A percentile compares a stretch with the other conserved stretches of the same genome.
Conservation (phyloP, 495 filamentous ascomycete genomes). For the Xylaria nigripes region DNA sequence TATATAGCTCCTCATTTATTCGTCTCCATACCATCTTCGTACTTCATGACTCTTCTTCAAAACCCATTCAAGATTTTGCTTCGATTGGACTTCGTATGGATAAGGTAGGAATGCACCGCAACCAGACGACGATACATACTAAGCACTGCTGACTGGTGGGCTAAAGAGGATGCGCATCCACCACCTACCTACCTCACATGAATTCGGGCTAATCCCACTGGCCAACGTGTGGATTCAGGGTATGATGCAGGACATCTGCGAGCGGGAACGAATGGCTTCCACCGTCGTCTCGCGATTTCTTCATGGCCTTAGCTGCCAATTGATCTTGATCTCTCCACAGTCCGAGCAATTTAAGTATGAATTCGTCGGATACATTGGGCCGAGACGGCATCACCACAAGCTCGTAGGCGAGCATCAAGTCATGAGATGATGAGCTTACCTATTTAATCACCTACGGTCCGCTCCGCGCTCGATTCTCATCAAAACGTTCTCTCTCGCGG, state of each 20-base stretch:
- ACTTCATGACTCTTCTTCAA: too few relatives aligned
- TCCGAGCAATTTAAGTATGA: background rate
- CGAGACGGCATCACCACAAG: background rate
- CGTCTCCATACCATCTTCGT: too few relatives aligned
- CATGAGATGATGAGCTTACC: background rate
- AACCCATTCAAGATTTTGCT: too few relatives aligned
- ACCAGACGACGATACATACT: background rate
- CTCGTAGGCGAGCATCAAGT: background rate
- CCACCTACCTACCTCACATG: conserved; percentile 2
- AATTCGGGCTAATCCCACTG: conserved; percentile 15
- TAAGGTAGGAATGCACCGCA: background rate
- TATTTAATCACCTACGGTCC: conserved; percentile 5
- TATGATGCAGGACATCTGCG: conserved; percentile 16
- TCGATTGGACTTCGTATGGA: too few relatives aligned
- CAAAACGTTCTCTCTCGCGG: conserved; percentile 6
- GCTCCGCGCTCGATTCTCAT: conserved; percentile 5
- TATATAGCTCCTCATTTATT: too few relatives aligned
- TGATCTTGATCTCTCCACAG: conserved; percentile 2
- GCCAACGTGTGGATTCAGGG: conserved; percentile 27
- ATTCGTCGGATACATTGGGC: background rate
- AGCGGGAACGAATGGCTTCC: conserved; percentile 17
- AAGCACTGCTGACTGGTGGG: conserved; percentile 12
- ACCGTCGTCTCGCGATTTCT: conserved; percentile 10
- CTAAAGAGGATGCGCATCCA: conserved; percentile 7
- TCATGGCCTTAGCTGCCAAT: background rate